Evolutionary conservation across 2,329 filamentous ascomycete species (phyloP).

Genomic region (Talaromyces sp.): DNA sequence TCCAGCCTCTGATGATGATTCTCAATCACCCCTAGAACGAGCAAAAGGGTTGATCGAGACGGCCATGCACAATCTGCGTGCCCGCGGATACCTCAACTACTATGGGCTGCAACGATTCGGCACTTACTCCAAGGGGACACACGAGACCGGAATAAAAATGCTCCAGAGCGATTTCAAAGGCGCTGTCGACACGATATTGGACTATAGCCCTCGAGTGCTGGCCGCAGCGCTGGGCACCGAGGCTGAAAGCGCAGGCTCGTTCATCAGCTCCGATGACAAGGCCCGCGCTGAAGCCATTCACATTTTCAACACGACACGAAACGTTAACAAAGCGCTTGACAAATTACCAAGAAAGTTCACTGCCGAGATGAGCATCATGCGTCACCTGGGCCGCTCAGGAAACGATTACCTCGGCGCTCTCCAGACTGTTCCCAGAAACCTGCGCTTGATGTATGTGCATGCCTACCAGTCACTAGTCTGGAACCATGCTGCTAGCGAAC

Average conservation of each 20-base stretch:
- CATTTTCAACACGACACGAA: slow-evolving; percentile 61
- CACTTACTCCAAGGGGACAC: slow-evolving; percentile 78
- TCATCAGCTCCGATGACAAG: slow-evolving; percentile 69
- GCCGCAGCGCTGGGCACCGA: slow-evolving; percentile 48
- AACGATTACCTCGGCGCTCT: slow-evolving; percentile 79
- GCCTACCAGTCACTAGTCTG: slow-evolving; percentile 94
- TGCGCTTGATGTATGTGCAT: slow-evolving; percentile 92
- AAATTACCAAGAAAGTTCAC: slow-evolving; percentile 74
- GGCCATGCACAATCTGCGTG: slow-evolving; percentile 62
- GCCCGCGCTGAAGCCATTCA: slow-evolving; percentile 73
- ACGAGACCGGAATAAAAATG: slow-evolving; percentile 78
- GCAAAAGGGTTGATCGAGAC: slow-evolving; percentile 43
- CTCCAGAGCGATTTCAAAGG: slow-evolving; percentile 74
- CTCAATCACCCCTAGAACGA: slow-evolving; percentile 42
- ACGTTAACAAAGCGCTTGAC: slow-evolving; percentile 56
- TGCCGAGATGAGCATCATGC: slow-evolving; percentile 73
- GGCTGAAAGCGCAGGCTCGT: slow-evolving; percentile 33
- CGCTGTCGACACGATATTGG: slow-evolving; percentile 71
- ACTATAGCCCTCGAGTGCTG: slow-evolving; percentile 63
- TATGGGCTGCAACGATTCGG: slow-evolving; percentile 97
- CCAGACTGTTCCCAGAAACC: slow-evolving; percentile 69
- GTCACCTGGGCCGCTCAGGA: slow-evolving; percentile 57
- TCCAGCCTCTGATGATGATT: slow-evolving; percentile 30
- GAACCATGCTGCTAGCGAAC: slow-evolving; percentile 78
- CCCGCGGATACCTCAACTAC: slow-evolving; percentile 91